A percentile compares a stretch with the other conserved stretches of the same genome.
These are phyloP conservation scores for Rhododendron molle DNA, from an alignment of 148 eudicot species.

Conservation along the genomic window DNA sequence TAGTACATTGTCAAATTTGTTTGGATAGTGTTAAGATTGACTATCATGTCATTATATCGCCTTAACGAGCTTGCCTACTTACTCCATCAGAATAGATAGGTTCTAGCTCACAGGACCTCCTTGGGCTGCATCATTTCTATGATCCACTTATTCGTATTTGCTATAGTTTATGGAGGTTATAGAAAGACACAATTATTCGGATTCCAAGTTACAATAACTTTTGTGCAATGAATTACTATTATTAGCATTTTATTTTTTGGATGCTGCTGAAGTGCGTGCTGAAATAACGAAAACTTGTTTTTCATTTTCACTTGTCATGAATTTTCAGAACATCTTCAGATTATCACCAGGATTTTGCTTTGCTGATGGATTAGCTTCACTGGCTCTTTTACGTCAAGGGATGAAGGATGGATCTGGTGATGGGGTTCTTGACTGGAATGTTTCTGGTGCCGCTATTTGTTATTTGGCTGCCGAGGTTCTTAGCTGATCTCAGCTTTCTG, in stretches of 20 bases:
- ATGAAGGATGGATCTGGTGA: slow-evolving; percentile 76
- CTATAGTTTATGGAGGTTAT: background rate
- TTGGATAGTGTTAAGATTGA: background rate
- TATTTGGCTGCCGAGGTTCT: slow-evolving; percentile 85
- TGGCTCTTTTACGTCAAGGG: slow-evolving; percentile 93
- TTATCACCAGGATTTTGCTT: slow-evolving; percentile 97
- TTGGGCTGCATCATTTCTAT: background rate
- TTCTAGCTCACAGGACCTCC: background rate
- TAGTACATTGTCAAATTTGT: background rate
- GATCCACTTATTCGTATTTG: background rate
- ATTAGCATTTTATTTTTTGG: background rate
- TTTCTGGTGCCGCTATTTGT: slow-evolving; percentile 85
- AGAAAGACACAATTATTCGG: background rate
- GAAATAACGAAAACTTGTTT: background rate
- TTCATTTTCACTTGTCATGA: slow-evolving; percentile 12
- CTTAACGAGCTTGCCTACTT: background rate
- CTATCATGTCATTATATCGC: background rate
- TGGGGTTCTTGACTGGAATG: slow-evolving; percentile 81
- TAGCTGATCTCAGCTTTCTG: slow-evolving; percentile 19
- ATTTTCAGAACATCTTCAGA: slow-evolving; percentile 79
- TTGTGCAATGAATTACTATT: background rate
- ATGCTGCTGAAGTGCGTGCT: background rate
- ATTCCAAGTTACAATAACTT: background rate
- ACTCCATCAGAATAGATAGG: background rate
- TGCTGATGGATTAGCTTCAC: slow-evolving; percentile 96